Evolutionary conservation across 495 filamentous ascomycete species (phyloP).

Genomic region (Staphylotrichum tortipilum): DNA sequence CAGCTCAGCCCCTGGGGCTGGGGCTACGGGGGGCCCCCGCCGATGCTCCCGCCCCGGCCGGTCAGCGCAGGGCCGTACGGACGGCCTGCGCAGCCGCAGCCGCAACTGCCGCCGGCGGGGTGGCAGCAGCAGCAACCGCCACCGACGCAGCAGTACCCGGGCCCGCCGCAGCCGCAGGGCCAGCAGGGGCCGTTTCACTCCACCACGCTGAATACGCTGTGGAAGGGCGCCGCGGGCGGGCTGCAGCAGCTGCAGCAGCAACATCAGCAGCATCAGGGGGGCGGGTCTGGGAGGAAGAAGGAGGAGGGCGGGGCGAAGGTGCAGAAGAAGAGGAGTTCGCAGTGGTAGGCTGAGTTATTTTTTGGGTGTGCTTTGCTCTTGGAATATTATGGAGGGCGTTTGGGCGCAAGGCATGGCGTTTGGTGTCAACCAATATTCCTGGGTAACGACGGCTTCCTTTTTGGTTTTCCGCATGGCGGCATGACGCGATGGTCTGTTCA

Average conservation of each 20-base stretch:
- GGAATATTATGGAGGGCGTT: too few relatives aligned
- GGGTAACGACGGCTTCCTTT: too few relatives aligned
- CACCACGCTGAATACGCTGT: slow-evolving; percentile 19
- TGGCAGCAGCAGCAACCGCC: too few relatives aligned
- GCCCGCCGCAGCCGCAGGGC: background rate
- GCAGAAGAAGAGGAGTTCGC: slow-evolving; percentile 39
- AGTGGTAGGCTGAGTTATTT: slow-evolving; percentile 20
- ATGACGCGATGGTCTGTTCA: too few relatives aligned
- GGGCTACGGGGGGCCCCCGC: slow-evolving; percentile 12
- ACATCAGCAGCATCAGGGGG: slow-evolving; percentile 8
- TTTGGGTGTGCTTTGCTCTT: background rate
- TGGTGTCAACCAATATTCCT: too few relatives aligned
- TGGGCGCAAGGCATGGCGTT: too few relatives aligned
- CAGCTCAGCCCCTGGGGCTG: background rate
- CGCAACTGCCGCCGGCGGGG: background rate
- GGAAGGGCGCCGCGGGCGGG: slow-evolving; percentile 16
- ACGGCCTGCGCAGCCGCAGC: background rate
- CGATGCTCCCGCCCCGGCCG: slow-evolving; percentile 32
- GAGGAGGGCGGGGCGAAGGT: slow-evolving; percentile 29
- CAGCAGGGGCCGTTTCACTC: slow-evolving; percentile 19
- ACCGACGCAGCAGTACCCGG: too few relatives aligned
- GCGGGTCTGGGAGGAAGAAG: slow-evolving; percentile 13
- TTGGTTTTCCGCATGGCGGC: too few relatives aligned
- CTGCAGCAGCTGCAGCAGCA: slow-evolving; percentile 9
- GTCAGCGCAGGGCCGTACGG: slow-evolving; percentile 32